These are phyloP conservation scores for Croton laevigatus DNA, from an alignment of 441 rosid species.

Conservation along the genomic window DNA sequence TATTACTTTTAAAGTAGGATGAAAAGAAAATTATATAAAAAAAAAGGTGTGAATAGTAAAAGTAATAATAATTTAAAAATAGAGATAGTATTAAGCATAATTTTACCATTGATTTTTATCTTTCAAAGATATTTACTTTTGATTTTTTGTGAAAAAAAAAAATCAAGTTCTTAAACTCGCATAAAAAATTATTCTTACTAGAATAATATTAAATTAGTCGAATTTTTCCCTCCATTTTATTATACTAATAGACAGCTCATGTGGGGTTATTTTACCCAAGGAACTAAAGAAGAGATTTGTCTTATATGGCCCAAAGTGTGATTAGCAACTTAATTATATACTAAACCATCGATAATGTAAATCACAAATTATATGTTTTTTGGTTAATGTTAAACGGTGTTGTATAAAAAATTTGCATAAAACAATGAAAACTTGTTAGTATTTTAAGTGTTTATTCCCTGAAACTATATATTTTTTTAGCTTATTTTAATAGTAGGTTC, in stretches of 20 bases:
- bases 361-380: neutral
- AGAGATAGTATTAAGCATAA: no score
- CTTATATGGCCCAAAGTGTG: constrained; percentile 2
- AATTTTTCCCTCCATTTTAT: neutral
- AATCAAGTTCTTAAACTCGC: no score
- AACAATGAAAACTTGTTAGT: neutral
- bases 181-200: no score
- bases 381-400: neutral
- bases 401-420: neutral
- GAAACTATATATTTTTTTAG: neutral
- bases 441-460: neutral
- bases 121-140: no score
- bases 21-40: no score
- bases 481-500: no score
- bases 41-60: no score
- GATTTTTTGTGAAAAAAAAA: no score
- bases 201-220: no score
- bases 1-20: no score
- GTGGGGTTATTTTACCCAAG: constrained; percentile 4
- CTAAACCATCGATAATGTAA: neutral
- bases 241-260: constrained; percentile 7
- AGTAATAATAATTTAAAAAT: no score
- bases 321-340: neutral
- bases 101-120: no score
- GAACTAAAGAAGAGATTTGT: neutral